A percentile compares a stretch with the other conserved stretches of the same genome.
Conservation (phyloP, 768 basidiomycete species). For the Lyophyllum shimeji region DNA sequence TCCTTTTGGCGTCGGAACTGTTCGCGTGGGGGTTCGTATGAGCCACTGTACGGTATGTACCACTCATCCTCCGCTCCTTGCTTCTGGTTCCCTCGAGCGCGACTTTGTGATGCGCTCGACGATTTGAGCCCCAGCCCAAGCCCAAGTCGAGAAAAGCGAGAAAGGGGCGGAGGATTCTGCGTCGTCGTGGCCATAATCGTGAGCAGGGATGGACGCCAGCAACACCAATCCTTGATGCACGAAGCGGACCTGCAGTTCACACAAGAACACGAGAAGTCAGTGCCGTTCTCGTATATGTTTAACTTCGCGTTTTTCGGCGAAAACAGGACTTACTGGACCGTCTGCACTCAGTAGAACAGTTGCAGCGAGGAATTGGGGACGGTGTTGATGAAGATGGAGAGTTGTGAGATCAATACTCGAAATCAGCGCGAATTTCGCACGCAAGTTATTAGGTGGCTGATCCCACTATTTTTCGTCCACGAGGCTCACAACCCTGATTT, state of each 20-base stretch:
- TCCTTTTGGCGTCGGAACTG: slow-evolving; percentile 25
- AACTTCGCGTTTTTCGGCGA: background rate
- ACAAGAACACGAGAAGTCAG: background rate
- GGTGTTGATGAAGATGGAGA: background rate
- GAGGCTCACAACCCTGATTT: slow-evolving; percentile 3
- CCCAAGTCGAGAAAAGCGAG: slow-evolving; percentile 20
- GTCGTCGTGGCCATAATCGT: slow-evolving; percentile 13
- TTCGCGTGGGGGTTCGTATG: slow-evolving; percentile 47
- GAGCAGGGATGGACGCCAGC: background rate
- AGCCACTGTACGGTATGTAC: slow-evolving; percentile 68
- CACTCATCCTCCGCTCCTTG: slow-evolving; percentile 43
- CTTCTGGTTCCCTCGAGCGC: slow-evolving; percentile 6
- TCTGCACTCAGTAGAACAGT: background rate
- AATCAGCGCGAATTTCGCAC: background rate
- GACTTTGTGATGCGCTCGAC: slow-evolving; percentile 8
- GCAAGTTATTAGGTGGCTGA: background rate
- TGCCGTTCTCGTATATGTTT: background rate
- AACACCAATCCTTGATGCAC: background rate
- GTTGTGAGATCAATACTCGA: background rate
- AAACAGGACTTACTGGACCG: background rate
- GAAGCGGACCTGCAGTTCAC: slow-evolving; percentile 3
- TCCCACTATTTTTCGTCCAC: background rate
- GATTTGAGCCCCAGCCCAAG: slow-evolving; percentile 15
- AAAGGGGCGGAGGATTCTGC: slow-evolving; percentile 6
- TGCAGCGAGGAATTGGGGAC: background rate